Evolutionary conservation across 495 filamentous ascomycete species (phyloP), one percentile per base, ranked within the genome.

Genomic region (Xylaria acuta): DNA sequence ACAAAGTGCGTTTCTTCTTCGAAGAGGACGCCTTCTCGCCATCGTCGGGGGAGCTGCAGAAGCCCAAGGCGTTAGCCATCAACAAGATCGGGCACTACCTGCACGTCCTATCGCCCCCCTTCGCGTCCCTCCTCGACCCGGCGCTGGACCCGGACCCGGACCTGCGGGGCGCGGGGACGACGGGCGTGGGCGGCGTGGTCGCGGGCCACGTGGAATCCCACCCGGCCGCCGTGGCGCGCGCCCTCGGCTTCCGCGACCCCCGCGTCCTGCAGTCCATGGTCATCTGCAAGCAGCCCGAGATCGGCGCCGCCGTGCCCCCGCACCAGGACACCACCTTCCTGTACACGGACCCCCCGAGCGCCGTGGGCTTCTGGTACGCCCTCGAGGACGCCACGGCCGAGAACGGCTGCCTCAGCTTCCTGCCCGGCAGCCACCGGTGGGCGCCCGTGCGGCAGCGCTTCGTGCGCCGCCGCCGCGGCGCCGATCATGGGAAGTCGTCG

Each of bases 81-180:
- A 99, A 99, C 86, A 99, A 99, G 81, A 97, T 99, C 77, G 96
- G 96, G 0, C 96, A 99, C 79, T 92, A 90, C 59, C 86, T 99
- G 40, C 96, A 99, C 82, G 84, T 79, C 0, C 84, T 95, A 0
- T 94, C 90, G 1, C 85, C 90, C 6, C 87, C 90, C 0, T 98
- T 98, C 81, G 84, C 86, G 9, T 74, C 84, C 0, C 86, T 93
- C 0, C 90, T 70, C 75, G 91, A 63, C 84, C 84, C 71, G 40
- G 77, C 41, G 76, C 82, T 20, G 87, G 91, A 75, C 73, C 73
- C 75, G 87, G 91, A 75, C 73, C 73, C 75, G 68, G 62, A 75
- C 41, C 62, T 76, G n/a, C 67, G 68, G 20, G 77, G 78, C 18
- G 77, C 73, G 2, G 77, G 75, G 16, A 40, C 47, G 3, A 67